Base-by-base conservation (phyloP, 2,329 filamentous ascomycete genomes). In the Blastomyces parvus region DNA sequence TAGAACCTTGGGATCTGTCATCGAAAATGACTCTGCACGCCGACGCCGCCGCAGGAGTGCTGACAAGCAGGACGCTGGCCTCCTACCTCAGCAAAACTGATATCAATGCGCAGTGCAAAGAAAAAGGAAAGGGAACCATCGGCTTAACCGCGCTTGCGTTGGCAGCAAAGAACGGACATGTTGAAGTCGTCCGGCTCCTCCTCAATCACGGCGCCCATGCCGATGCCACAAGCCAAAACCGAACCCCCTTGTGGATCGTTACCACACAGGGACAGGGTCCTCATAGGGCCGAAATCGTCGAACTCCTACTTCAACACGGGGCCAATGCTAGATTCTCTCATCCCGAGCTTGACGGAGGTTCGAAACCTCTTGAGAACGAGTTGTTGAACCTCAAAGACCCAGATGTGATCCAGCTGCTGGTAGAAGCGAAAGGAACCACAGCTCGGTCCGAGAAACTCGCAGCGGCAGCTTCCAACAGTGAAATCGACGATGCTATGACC, bases 241-340 rank as follows among this genome's bases (percentile, higher is more conserved):
- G 25, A 55, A 55, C 50, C 25, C 50, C 50, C 50, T 19, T 55
- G 50, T 55, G 50, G 50, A 55, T 55, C 25, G 50, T 55, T 25
- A 55, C 50, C 2, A 55, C 25, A 8, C n/a, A 33, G 22, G 50
- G 50, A 27, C 50, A 25, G 8, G 50, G 50, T 8, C 25, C 14
- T 19, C 50, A 25, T 25, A 55, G 50, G 14, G 50, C 50, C 50
- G 22, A 55, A 55, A 25, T 55, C 14, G 50, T 55, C 50, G 50
- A 55, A 33, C 50, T 55, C 50, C 33, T 55, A 19, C 50, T 55
- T 4, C 50, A 27, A 17, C 52, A 30, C 30, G 52, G 52, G 27
- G 52, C 50, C 50, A 55, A 55, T 33, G 50, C 50, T 55, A 55
- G 50, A 55, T 55, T 17, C 27, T 55, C 50, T 55, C 11, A 55